Conservation (phyloP, 441 rosid genomes). For the Adansonia madagascariensis region DNA sequence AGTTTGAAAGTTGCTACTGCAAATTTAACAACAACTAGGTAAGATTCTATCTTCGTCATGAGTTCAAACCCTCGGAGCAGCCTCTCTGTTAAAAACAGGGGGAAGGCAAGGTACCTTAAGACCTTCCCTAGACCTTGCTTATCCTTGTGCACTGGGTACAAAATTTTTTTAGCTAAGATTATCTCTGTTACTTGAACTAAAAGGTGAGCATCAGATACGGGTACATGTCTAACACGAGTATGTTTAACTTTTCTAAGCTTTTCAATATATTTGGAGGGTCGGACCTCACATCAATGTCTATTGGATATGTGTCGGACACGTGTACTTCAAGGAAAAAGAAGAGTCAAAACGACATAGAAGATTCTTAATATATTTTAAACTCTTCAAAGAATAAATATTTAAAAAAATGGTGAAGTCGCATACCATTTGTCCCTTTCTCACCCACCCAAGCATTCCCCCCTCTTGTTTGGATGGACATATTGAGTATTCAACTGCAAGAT, state of each 20-base stretch:
- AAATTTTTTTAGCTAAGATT: neutral
- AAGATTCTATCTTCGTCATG: neutral
- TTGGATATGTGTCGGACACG: neutral
- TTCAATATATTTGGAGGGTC: neutral
- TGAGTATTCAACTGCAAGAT: slow-evolving; percentile 78
- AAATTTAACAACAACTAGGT: neutral
- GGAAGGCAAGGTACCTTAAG: neutral
- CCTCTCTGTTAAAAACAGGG: neutral
- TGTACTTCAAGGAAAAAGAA: neutral
- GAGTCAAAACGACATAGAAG: neutral
- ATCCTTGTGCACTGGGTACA: neutral
- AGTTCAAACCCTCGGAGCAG: no score
- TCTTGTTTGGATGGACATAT: slow-evolving; percentile 79
- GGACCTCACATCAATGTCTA: neutral
- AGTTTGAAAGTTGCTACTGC: neutral
- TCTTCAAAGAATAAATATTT: neutral
- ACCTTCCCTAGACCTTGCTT: neutral
- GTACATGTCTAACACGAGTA: neutral
- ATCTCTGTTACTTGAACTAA: neutral
- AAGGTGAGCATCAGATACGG: neutral
- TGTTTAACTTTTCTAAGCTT: neutral
- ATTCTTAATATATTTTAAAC: slow-evolving; percentile 7
- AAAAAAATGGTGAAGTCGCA: slow-evolving; percentile 12
- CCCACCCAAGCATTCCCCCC: slow-evolving; percentile 95
- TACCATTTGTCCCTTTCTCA: slow-evolving; percentile 84